Percentiles rank a stretch among this genome's conserved stretches.
Conservation (phyloP, 139 green algal genomes). For the Chlamydomonas sp. region DNA sequence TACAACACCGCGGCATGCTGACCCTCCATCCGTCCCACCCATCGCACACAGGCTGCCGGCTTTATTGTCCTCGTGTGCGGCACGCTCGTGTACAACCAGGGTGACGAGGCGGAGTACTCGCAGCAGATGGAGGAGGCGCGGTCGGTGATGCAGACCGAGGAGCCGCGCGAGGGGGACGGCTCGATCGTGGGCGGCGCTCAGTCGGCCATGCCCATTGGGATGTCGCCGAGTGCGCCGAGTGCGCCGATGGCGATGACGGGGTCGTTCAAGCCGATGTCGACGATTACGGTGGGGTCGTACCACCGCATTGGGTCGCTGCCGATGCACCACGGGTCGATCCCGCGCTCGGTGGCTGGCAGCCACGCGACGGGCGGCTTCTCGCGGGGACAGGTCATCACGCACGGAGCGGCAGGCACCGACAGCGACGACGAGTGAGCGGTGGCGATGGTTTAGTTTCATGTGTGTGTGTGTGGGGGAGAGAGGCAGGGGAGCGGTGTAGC, state of each 20-base stretch:
- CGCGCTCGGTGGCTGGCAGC: too few species aligned
- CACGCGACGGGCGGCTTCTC: too few species aligned
- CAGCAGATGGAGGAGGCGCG: slow-evolving; percentile 32
- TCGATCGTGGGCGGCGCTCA: background rate
- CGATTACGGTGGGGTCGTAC: slow-evolving; percentile 35
- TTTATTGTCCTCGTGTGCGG: slow-evolving; percentile 48
- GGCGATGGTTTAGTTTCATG: too few species aligned
- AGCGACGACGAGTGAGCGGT: too few species aligned
- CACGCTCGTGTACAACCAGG: slow-evolving; percentile 34
- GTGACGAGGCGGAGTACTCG: slow-evolving; percentile 11
- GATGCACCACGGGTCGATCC: background rate
- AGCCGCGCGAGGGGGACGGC: background rate
- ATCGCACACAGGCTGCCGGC: slow-evolving; percentile 24
- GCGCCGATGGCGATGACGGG: background rate
- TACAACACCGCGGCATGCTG: slow-evolving; percentile 1
- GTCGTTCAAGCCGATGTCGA: slow-evolving; percentile 35
- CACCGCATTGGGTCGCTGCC: slow-evolving; percentile 12
- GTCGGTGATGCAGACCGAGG: slow-evolving; percentile 15
- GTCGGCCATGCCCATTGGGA: background rate
- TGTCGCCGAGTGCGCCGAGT: background rate
- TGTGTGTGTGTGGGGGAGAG: too few species aligned
- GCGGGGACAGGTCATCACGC: too few species aligned
- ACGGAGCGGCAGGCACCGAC: too few species aligned
- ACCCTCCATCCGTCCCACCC: background rate
- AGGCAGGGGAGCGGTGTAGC: too few species aligned